phyloP scores from a whole-genome alignment of 129 eudicot species.

The Artemisia tridentata region DNA sequence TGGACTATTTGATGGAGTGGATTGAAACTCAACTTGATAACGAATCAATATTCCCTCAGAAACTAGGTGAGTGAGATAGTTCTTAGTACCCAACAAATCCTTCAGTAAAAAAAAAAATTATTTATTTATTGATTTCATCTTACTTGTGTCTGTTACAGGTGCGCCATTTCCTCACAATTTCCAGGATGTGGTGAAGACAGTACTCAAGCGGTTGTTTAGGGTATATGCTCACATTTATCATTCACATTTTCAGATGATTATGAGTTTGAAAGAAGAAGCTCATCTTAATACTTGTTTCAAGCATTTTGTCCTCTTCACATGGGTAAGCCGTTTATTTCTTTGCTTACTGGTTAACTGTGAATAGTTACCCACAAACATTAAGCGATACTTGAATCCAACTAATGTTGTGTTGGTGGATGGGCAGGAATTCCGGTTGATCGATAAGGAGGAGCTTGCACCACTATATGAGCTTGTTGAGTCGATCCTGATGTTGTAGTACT shows the following conservation, averaged over 20 bases:
- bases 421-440: constrained; percentile 84
- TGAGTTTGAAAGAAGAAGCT: constrained; percentile 70
- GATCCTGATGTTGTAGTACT: constrained; percentile 46
- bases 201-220: constrained; percentile 58
- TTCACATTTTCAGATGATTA: constrained; percentile 67
- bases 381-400: neutral
- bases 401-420: constrained; percentile 23
- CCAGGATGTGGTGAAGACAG: constrained; percentile 63
- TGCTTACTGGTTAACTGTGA: neutral
- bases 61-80: constrained; percentile 40
- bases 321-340: constrained; percentile 37
- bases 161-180: constrained; percentile 63
- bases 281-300: constrained; percentile 68
- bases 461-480: constrained; percentile 77
- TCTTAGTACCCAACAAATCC: neutral
- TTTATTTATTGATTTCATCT: neutral
- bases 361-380: neutral
- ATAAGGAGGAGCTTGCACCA: constrained; percentile 81
- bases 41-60: constrained; percentile 59
- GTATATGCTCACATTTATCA: constrained; percentile 72
- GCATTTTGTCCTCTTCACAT: constrained; percentile 72
- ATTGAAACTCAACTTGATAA: constrained; percentile 63
- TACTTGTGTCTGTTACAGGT: constrained; percentile 32
- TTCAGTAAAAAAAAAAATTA: neutral
- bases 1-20: constrained; percentile 66